Conservation (phyloP, 1,284 basidiomycete species). For the Moniliella sp. region DNA sequence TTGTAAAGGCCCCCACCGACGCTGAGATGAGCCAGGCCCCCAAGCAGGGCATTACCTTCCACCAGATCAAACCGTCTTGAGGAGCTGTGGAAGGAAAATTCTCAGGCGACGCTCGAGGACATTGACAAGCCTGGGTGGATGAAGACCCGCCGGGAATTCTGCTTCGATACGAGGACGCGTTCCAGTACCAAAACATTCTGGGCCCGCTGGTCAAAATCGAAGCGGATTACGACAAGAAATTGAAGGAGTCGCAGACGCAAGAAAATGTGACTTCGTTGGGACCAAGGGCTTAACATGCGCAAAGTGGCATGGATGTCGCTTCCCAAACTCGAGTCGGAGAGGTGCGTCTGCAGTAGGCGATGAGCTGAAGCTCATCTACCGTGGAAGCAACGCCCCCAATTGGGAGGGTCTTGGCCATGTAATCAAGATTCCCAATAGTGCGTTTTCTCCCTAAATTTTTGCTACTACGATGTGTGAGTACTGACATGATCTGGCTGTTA, state of each 20-base stretch:
- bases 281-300: constrained; percentile 89
- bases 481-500: constrained; percentile 28
- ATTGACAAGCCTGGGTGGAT: constrained; percentile 59
- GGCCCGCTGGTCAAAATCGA: constrained; percentile 97
- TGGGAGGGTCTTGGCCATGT: constrained; percentile 98
- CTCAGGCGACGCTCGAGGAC: constrained; percentile 77
- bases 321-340: constrained; percentile 92
- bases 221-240: constrained; percentile 88
- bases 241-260: constrained; percentile 96
- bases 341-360: constrained; percentile 90
- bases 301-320: constrained; percentile 85
- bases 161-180: constrained; percentile 77
- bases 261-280: constrained; percentile 93
- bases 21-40: constrained; percentile 70
- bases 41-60: constrained; percentile 68
- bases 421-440: constrained; percentile 97
- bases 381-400: constrained; percentile 51
- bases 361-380: constrained; percentile 70
- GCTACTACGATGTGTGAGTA: background rate
- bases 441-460: constrained; percentile 8
- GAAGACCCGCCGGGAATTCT: constrained; percentile 70
- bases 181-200: constrained; percentile 97
- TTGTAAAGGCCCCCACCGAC: constrained; percentile 88
- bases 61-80: constrained; percentile 91
- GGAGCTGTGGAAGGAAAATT: constrained; percentile 92